Evolutionary conservation across 75 land plant species (phyloP), one percentile per base, ranked within the genome.

Genomic region (Pinus taeda): DNA sequence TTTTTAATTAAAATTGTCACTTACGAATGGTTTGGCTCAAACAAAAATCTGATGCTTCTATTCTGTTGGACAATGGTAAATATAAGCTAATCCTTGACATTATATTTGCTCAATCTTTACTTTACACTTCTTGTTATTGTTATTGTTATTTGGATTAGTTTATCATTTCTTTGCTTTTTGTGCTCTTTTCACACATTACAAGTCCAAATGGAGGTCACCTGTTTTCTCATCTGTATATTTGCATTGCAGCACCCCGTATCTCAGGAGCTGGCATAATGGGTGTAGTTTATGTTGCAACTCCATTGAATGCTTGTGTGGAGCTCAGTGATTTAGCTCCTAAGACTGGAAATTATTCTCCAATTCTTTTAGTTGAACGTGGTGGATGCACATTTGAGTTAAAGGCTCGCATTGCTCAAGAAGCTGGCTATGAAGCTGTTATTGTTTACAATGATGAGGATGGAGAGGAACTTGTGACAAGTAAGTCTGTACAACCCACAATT

Each of bases 401-500:
- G 77, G 82, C 83, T 57, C 86, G 71, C 26, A 81, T 74, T 79
- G 87, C 87, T 64, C 87, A 85, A 74, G 76, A 83, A 36, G 82
- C 87, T 60, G 87, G 87, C 45, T 85, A 84, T 63, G 57, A 58
- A 26, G 87, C 87, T 26, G 82, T 65, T 15, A 58, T 85, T 57
- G 79, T 85, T 53, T 85, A 76, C 82, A 85, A 85, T 75, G 59
- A 85, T 63, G 86, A 79, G 33, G 78, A 84, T 26, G 75, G 74
- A 12, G 70, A 73, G 45, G 87, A 85, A 59, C 77, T 85, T 13
- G 82, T 85, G 63, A 77, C 87, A 58, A 85, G 87, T 85, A 85
- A 62, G 87, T 69, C 12, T 8, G 22, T 69, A 69, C 24, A 74
- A 30, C 61, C 63, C 57, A n/a, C 0, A 20, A 56, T 57, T 22